Conservation (phyloP, 352 stramenopile species). For the Poterioochromonas sp. region DNA sequence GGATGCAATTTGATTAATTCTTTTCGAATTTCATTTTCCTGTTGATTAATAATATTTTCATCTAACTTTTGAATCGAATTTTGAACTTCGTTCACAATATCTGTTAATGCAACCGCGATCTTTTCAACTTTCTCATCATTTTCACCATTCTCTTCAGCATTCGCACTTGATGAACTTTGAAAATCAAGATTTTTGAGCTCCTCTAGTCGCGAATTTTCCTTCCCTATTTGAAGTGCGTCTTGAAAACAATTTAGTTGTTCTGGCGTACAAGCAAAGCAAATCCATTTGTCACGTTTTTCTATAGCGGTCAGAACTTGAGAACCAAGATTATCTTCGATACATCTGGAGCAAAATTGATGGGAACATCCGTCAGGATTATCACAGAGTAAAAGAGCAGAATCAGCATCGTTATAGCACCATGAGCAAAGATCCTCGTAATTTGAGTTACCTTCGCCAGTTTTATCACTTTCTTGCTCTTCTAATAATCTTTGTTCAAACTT, state of each 20-base stretch:
- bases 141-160: background rate
- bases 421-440: background rate
- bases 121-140: background rate
- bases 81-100: background rate
- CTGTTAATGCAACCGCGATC: background rate
- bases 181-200: background rate
- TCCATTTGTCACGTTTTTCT: background rate
- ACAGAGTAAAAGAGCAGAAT: background rate
- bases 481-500: background rate
- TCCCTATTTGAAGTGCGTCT: too few species aligned
- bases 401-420: background rate
- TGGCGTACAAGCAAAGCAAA: background rate
- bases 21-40: background rate
- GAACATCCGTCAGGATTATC: background rate
- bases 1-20: background rate
- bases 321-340: background rate
- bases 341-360: background rate
- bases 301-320: background rate
- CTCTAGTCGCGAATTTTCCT: background rate
- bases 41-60: too few species aligned
- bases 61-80: background rate
- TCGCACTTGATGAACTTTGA: background rate
- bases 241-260: background rate
- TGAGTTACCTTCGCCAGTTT: background rate
- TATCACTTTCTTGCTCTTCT: background rate